Evolutionary conservation across 208 protist genomes (phyloP), one percentile per base, ranked within the genome.

Genomic region (Borovskyia barvae): DNA sequence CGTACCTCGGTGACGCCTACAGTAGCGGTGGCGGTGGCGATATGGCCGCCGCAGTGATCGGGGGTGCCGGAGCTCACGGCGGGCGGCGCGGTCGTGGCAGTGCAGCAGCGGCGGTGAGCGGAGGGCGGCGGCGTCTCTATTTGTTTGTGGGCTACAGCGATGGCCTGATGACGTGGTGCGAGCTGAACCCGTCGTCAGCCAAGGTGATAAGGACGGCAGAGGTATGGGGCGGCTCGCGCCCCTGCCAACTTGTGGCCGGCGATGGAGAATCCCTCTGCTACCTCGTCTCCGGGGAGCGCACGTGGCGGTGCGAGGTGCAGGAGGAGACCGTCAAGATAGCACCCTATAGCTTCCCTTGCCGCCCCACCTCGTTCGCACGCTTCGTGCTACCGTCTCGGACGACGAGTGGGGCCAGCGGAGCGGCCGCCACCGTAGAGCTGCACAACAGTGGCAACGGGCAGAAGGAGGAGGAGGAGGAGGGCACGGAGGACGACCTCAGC

Each of bases 221-320:
- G 54, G 51, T 90, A 11, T 71, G 66, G 36, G 90, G 87, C 39
- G 87, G 83, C 33, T 64, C 20, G 17, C 52, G 54, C 11, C 80
- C 82, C 19, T 93, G 82, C 51, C 78, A 87, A 57, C 55, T 90
- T 29, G 71, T 93, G 29, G 48, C 70, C 4, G 87, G 87, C 33
- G 82, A 91, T 66, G 83, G 81, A 5, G 72, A 80, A 19, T 72
- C 64, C 8, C 66, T 83, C 39, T 93, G 87, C 67, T 93, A 93
- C 63, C 60, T 82, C 29, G 72, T 80, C 9, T 85, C 65, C 29
- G 87, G 87, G 2, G 58, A 71, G 20, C 74, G 82, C 36, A 75
- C 75, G 32, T 93, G 87, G 83, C 82, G 87, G 12, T 90, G 82
- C 57, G 72, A 80, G 40, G 56, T 86, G 35, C 67, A 68, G 12